Conservation (phyloP, 2,329 filamentous ascomycete species). For the Ophiostoma sp. region DNA sequence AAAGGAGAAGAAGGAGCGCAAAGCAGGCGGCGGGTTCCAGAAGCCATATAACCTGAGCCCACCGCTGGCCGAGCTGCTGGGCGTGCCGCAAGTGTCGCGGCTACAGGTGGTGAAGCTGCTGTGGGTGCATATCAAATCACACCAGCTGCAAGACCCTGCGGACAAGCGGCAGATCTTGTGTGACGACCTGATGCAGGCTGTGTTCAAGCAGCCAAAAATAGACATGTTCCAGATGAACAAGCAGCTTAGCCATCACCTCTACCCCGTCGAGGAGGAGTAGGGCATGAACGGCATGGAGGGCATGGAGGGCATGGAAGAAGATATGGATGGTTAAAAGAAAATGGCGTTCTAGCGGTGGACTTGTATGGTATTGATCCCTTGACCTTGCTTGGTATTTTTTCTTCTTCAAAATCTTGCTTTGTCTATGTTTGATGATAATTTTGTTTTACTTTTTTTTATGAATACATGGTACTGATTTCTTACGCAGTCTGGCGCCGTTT, state of each 20-base stretch:
- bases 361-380: background rate
- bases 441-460: background rate
- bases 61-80: conserved; percentile 63
- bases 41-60: conserved; percentile 72
- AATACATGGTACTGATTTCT: no score
- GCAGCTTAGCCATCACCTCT: conserved; percentile 82
- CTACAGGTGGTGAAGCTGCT: conserved; percentile 95
- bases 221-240: conserved; percentile 99
- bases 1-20: conserved; percentile 60
- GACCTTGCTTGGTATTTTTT: background rate
- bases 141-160: conserved; percentile 80
- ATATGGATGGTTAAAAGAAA: conserved; percentile 2
- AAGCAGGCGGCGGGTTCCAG: conserved; percentile 89
- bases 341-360: conserved; percentile 14
- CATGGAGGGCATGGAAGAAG: background rate
- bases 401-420: background rate
- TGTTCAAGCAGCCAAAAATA: conserved; percentile 86
- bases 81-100: conserved; percentile 76
- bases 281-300: background rate
- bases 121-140: conserved; percentile 88
- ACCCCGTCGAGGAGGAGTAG: conserved; percentile 67
- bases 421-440: background rate
- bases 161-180: conserved; percentile 92
- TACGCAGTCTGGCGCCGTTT: no score
- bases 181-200: conserved; percentile 82